Base-by-base conservation (phyloP, 306 rosid species). In the Acacia crassicarpa region DNA sequence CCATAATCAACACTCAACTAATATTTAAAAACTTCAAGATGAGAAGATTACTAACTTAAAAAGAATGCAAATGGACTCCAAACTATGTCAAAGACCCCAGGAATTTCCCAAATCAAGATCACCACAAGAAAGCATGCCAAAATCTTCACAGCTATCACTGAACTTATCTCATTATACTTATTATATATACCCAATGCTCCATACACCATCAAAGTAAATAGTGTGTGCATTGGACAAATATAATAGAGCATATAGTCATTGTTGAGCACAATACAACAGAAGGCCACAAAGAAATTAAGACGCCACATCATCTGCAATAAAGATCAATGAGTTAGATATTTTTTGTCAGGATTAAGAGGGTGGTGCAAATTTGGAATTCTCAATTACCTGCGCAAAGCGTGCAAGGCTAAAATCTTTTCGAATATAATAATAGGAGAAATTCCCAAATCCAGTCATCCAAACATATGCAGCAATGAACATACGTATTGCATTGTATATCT, bases 361-460 rank as follows among this genome's bases (percentile, higher is more conserved):
- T 25, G 12, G 59, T 3, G 13, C 3, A 72, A 46, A 25, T 68
- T 48, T 27, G 73, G 44, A 83, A 54, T 27, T 65, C 68, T 45
- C 84, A 35, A 79, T 81, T 74, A 96, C 99, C 99, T 96, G 99
- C 79, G 94, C 86, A 91, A 96, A 96, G 49, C 99, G 97, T 63
- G 95, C 89, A 7, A 93, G 79, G 82, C 99, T 92, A 86, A 96
- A 96, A 89, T 96, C 99, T 87, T 96, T 96, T 85, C 97, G 83
- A 77, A 92, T 82, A 83, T 96, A 96, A 85, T 96, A 96, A 80
- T 96, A 96, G 76, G 99, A 96, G 88, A 96, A 96, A 88, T 96
- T 96, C 10, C 98, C 98, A 94, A 96, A 96, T 77, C 99, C 99
- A 81, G 99, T 96, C 98, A 96, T 92, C 98, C 98, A 96, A 88